phyloP scores from a whole-genome alignment of 768 basidiomycete species.

The Calocera viscosa region DNA sequence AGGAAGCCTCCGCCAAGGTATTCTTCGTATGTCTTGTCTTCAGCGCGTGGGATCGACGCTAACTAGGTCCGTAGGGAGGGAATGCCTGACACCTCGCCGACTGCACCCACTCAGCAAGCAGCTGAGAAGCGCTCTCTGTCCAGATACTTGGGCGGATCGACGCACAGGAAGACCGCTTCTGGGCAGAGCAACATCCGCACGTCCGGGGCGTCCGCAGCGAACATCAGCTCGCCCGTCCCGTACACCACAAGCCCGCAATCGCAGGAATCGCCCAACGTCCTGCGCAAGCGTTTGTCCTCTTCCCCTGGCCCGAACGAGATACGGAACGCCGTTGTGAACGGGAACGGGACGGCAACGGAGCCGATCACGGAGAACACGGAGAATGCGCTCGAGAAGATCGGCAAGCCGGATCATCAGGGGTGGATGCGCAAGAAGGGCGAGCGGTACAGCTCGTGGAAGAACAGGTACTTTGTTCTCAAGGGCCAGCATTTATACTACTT shows the following conservation, averaged over 20 bases:
- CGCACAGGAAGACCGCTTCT: background rate
- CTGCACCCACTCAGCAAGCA: background rate
- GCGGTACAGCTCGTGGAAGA: slow-evolving; percentile 84
- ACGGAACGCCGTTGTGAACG: background rate
- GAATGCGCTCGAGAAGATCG: slow-evolving; percentile 82
- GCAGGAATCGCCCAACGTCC: background rate
- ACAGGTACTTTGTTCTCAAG: slow-evolving; percentile 82
- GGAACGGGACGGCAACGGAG: background rate
- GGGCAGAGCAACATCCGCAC: slow-evolving; percentile 1
- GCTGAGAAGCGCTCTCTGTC: background rate
- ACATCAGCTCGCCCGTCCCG: background rate
- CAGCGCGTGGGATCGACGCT: slow-evolving; percentile 29
- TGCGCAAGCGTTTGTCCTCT: background rate
- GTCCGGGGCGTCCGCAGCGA: background rate
- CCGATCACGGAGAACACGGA: slow-evolving; percentile 13
- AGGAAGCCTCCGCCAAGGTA: slow-evolving; percentile 75
- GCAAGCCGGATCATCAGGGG: slow-evolving; percentile 74
- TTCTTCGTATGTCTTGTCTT: slow-evolving; percentile 39
- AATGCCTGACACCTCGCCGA: slow-evolving; percentile 31
- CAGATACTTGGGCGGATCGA: background rate
- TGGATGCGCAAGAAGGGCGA: slow-evolving; percentile 97
- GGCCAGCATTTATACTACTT: slow-evolving; percentile 83
- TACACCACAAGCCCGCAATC: background rate
- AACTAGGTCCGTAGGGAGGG: slow-evolving; percentile 34
- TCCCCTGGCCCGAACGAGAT: background rate